phyloP scores from a whole-genome alignment of 768 basidiomycete species.

The Asterophora lycoperdoides region DNA sequence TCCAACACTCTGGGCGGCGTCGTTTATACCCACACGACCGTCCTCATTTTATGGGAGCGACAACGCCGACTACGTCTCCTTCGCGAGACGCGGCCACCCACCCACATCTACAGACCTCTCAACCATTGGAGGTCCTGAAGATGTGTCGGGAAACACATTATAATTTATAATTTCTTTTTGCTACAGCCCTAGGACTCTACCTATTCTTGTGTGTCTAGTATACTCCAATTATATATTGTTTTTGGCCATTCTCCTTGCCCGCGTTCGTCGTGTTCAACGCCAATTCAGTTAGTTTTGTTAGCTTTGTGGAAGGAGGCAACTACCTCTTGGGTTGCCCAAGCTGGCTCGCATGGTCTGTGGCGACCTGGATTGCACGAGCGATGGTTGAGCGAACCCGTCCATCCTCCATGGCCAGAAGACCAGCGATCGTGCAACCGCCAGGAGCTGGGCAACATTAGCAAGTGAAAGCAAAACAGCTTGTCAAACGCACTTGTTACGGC shows the following conservation, averaged over 20 bases:
- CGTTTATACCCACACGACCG: conserved; percentile 59
- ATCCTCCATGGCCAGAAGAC: conserved; percentile 92
- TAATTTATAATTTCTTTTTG: not conserved
- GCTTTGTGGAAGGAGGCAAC: no score
- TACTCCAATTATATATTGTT: not conserved
- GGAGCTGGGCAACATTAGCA: conserved; percentile 55
- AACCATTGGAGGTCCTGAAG: conserved; percentile 30
- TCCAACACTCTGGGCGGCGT: conserved; percentile 96
- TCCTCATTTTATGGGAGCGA: conserved; percentile 98
- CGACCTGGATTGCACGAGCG: conserved; percentile 90
- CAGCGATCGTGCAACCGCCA: conserved; percentile 97
- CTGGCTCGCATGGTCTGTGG: conserved; percentile 84
- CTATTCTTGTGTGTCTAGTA: no score
- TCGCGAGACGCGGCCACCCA: conserved; percentile 27
- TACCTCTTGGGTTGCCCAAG: conserved; percentile 70
- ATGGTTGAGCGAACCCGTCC: conserved; percentile 91
- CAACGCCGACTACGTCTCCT: conserved; percentile 31
- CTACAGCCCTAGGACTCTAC: not conserved
- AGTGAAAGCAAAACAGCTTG: not conserved
- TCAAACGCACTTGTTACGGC: conserved; percentile 83
- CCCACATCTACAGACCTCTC: conserved; percentile 30
- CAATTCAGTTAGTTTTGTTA: no score
- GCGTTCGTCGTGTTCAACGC: no score
- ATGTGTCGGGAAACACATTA: conserved; percentile 26
- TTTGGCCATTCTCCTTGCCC: not conserved